Evolutionary conservation across 2,329 filamentous ascomycete genomes (phyloP).

Genomic region (Monilinia aucupariae): DNA sequence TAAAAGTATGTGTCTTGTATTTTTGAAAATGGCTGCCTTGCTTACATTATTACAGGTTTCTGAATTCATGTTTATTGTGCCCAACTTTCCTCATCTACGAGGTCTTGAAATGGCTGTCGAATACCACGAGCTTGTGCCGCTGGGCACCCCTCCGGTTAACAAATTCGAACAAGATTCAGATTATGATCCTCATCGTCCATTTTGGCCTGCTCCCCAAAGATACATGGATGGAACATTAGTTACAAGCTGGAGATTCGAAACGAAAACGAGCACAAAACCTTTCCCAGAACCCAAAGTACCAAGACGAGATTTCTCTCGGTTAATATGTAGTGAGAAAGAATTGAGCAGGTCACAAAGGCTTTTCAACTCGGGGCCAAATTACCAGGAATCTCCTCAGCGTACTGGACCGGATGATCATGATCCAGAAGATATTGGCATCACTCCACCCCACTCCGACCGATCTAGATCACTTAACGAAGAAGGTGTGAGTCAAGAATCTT

Average conservation of each 20-base stretch:
- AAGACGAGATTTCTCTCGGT: conserved; percentile 46
- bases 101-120: conserved; percentile 51
- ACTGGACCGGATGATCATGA: conserved; percentile 17
- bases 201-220: conserved; percentile 53
- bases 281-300: conserved; percentile 52
- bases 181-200: conserved; percentile 45
- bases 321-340: conserved; percentile 52
- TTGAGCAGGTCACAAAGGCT: conserved; percentile 55
- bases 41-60: conserved; percentile 43
- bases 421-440: conserved; percentile 30
- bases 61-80: conserved; percentile 55
- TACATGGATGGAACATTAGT: conserved; percentile 53
- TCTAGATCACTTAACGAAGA: conserved; percentile 30
- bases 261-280: conserved; percentile 44
- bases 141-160: conserved; percentile 18
- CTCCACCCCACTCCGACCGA: conserved; percentile 32
- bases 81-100: conserved; percentile 53
- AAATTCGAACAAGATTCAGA: conserved; percentile 59
- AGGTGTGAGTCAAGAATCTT: conserved; percentile 5
- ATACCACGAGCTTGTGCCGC: conserved; percentile 46
- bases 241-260: conserved; percentile 37
- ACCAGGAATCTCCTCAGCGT: conserved; percentile 9
- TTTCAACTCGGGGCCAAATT: conserved; percentile 42
- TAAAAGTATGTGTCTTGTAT: conserved; percentile 46
- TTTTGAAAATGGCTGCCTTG: background rate